Base-by-base conservation (phyloP, 495 filamentous ascomycete genomes). In the Penicillium arizonense region DNA sequence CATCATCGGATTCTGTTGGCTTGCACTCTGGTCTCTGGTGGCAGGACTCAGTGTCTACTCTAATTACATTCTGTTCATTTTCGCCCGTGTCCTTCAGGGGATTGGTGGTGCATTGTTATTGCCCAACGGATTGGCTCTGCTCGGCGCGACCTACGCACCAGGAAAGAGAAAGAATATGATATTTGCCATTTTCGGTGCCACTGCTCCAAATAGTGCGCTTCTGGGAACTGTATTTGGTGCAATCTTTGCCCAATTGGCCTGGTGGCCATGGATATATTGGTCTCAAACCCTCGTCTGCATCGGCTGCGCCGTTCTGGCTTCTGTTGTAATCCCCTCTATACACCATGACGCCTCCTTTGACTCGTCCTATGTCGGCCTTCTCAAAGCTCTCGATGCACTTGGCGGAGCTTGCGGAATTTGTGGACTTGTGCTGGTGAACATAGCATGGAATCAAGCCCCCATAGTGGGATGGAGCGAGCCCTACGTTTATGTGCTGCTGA, bases 231-330 rank as follows among this genome's bases (percentile, higher is more conserved):
- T 77, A 0, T 79, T 86, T 48, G 67, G 73, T 0, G 65, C 68
- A 1, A 42, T 87, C 4, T 80, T 85, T 16, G 69, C 78, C 3
- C 66, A 80, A 28, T 54, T 75, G 5, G 74, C 70, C 2, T 84
- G 79, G 77, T 89, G 86, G 87, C 82, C 79, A 1, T 89, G 87
- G 87, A 70, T 78, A 0, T 89, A 79, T 57, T 88, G 78, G 80
- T 65, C 69, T 4, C 72, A 82, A 47, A 74, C 72, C 4, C 75
- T 83, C 50, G 63, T 77, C 12, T 74, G 74, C 23, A 47, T 70
- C 0, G 47, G 71, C 4, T 61, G 75, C 34, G 69, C 76, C 4
- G 56, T 71, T 16, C 24, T 77, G 3, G 75, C 69, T 0, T 63
- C 69, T 39, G 54, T 74, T 10, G 67, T 76, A 13, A 72, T 88